Percentiles rank a stretch among this genome's conserved stretches.
Conservation (phyloP, 2,329 filamentous ascomycete genomes). For the Phaeophleospora eucalypticola region DNA sequence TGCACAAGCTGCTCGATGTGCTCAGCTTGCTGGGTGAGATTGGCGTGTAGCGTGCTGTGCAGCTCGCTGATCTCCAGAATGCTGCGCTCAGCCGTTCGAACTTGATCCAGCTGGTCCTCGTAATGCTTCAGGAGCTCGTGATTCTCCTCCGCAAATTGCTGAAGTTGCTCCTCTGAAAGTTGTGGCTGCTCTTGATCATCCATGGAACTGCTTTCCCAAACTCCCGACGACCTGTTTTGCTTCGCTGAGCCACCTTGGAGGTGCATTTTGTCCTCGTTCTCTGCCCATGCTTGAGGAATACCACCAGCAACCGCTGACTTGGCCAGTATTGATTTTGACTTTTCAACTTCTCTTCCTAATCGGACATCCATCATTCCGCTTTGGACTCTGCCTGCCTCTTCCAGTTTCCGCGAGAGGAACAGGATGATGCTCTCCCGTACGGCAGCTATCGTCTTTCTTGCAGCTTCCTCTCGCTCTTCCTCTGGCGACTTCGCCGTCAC, state of each 20-base stretch:
- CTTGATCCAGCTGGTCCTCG: constrained; percentile 89
- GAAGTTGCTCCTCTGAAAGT: constrained; percentile 78
- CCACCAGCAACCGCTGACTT: constrained; percentile 42
- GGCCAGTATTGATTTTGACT: constrained; percentile 78
- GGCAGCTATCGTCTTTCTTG: constrained; percentile 60
- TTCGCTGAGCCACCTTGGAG: not conserved
- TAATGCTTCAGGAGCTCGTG: constrained; percentile 89
- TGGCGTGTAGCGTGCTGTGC: constrained; percentile 81
- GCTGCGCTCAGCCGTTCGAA: constrained; percentile 84
- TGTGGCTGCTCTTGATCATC: not conserved
- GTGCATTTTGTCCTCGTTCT: not conserved
- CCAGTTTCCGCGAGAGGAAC: constrained; percentile 71
- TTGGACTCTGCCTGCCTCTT: constrained; percentile 73
- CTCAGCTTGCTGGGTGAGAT: constrained; percentile 78
- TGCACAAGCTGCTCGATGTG: constrained; percentile 84
- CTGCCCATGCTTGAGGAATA: not conserved
- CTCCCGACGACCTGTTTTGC: not conserved
- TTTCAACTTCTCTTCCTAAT: constrained; percentile 79
- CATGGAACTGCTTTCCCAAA: not conserved
- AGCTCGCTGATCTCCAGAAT: constrained; percentile 89
- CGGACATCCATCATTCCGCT: constrained; percentile 90
- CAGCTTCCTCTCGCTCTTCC: constrained; percentile 68
- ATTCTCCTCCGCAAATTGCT: constrained; percentile 91
- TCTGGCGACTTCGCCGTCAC: constrained; percentile 57
- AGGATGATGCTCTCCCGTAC: constrained; percentile 81